phyloP scores from a whole-genome alignment of 1,139 yeast species.

The Suhomyces maxii region DNA sequence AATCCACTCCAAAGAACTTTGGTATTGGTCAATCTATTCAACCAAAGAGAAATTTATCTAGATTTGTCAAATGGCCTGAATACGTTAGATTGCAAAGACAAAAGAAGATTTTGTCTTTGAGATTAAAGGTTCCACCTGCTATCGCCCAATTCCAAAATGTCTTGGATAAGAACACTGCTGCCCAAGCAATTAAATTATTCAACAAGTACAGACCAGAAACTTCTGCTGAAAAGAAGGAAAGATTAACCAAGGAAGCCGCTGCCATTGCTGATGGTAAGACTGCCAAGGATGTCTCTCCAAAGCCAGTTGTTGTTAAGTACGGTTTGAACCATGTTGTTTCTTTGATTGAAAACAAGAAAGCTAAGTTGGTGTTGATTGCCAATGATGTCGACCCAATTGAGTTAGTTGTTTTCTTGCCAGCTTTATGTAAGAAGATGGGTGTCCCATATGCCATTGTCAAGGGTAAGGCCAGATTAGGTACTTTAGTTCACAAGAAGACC shows the following conservation, averaged over 20 bases:
- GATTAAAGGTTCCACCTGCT: slow-evolving; percentile 99
- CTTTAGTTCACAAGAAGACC: slow-evolving; percentile 95
- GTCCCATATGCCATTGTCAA: slow-evolving; percentile 97
- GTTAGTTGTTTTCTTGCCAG: slow-evolving; percentile 94
- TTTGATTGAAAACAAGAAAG: slow-evolving; percentile 96
- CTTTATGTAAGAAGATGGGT: slow-evolving; percentile 99
- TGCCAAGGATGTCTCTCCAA: slow-evolving; percentile 92
- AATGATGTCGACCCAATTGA: slow-evolving; percentile 99
- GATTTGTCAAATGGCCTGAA: slow-evolving; percentile 98
- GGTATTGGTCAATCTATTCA: slow-evolving; percentile 96
- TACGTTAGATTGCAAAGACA: slow-evolving; percentile 97
- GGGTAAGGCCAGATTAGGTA: slow-evolving; percentile 98
- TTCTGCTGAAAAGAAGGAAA: slow-evolving; percentile 94
- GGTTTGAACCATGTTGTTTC: slow-evolving; percentile 99
- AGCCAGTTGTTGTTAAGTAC: slow-evolving; percentile 94
- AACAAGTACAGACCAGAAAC: slow-evolving; percentile 99
- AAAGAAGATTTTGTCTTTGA: slow-evolving; percentile 89
- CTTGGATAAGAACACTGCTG: slow-evolving; percentile 97
- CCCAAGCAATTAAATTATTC: slow-evolving; percentile 93
- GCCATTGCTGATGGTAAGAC: slow-evolving; percentile 97
- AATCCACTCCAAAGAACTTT: slow-evolving; percentile 86
- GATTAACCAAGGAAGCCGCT: slow-evolving; percentile 98
- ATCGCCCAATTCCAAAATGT: slow-evolving; percentile 93
- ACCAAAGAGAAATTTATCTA: slow-evolving; percentile 93
- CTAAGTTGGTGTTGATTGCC: slow-evolving; percentile 93